Evolutionary conservation across 2,329 filamentous ascomycete genomes (phyloP), one percentile per base, ranked within the genome.

Genomic region (Beauveria varroae): DNA sequence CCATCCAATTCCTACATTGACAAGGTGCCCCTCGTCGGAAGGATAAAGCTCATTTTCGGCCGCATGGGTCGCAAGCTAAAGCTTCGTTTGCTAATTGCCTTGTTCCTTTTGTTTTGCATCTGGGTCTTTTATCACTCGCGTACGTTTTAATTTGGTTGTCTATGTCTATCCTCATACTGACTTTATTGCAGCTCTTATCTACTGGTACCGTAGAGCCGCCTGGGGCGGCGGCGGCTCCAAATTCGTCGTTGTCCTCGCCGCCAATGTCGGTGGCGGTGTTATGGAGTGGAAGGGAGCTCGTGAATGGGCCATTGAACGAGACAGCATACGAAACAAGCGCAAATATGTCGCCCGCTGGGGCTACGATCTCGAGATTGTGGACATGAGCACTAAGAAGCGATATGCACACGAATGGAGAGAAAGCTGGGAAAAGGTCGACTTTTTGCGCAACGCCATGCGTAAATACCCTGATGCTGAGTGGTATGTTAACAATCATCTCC

Each of bases 391-490:
- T 59, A 96, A 97, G 83, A 98, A 97, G 78, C 87, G 93, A 66
- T 99, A 99, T 73, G 93, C 95, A 30, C 95, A 99, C 76, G 95
- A 99, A 76, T 99, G 95, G 95, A 86, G 95, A 70, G 95, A 99
- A 76, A 96, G 93, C 73, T 99, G 95, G 95, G 95, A 99, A 76
- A 99, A 98, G 80, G 93, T 97, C 64, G 95, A 99, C 73, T 91
- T 91, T 47, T 86, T 99, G 68, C 86, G 93, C 63, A 90, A 91
- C 64, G 87, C 89, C 50, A 87, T 99, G 82, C 85, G 87, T 72
- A 97, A 97, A 74, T 97, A 98, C 71, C 95, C 95, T 30, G 83
- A 96, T 65, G 95, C 93, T 40, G 93, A 99, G 79, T 99, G 95
- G 95, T 96, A 80, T 75, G 86, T 75, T 20, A 20, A 28, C 24